Base-by-base conservation (phyloP, 2,329 filamentous ascomycete species). In the Seiridium unicorne region DNA sequence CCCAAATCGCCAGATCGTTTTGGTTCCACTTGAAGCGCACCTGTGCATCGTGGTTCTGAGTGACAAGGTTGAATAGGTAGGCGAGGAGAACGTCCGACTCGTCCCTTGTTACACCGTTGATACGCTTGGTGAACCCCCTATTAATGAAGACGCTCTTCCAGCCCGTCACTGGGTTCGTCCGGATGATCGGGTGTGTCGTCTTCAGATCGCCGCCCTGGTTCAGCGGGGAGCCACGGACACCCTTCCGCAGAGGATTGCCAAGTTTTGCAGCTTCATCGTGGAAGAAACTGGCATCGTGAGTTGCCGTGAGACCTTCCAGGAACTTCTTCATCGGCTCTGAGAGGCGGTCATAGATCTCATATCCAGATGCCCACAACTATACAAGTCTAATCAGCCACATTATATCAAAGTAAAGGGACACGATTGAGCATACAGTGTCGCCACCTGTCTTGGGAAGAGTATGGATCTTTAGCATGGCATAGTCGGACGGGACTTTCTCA, bases 1-100 rank as follows among this genome's bases (percentile, higher is more conserved):
- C 87, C 88, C 88, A 90, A 63, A 90, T 87, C 1, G 85, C 83
- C 4, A 81, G 68, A 64, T 85, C 81, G 59, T 84, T 83, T 67
- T 78, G 74, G 57, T 72, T 74, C 82, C 82, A 85, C 57, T 76
- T 75, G 66, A 81, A 84, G 3, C 84, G 75, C 7, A 86, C 82
- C 66, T 86, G 83, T 0, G 79, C 75, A 65, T 87, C 84, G 62
- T 86, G 83, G 66, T 86, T 86, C 66, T 83, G 74, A 5, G 77
- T 77, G 9, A 82, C 74, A 9, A 84, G 66, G 61, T 78, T 77
- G 63, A 80, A 77, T 48, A 81, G 74, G 62, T 82, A 83, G 11
- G 68, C 65, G 3, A 84, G 75, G n/a, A 84, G 70, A 34, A 78
- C 67, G 40, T 84, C 80, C 7, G 79, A 83, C 71, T 86, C 84